Base-by-base conservation (phyloP, 345 rosid species). In the Raphanus raphanistrum region DNA sequence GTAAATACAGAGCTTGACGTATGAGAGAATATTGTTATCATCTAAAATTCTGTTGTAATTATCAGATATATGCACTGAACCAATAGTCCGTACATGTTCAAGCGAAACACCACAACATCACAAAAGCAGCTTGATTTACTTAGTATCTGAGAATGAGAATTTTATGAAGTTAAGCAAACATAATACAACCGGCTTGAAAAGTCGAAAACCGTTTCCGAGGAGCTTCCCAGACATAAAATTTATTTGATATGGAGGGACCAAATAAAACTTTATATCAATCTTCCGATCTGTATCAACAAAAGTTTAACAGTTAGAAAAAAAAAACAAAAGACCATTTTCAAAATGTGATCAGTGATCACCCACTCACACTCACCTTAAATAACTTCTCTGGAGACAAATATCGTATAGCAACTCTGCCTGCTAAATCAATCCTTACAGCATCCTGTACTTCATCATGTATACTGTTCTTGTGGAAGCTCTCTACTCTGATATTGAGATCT, bases 181-280 rank as follows among this genome's bases (percentile, higher is more conserved):
- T 6, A 63, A 63, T 28, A 21, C 21, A 32, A 94, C 99, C 99
- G 92, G 88, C 77, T 90, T 89, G 78, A 85, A 94, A 55, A 90
- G 94, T 83, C 79, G 82, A 82, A 94, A 94, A 75, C 98, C 90
- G 75, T 84, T 88, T 66, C 96, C 96, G 2, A 92, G 48, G 67
- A 92, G 92, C 85, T 94, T 97, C 83, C 98, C 89, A 25, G 97
- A 80, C 71, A 90, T 84, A 38, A 94, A 92, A 81, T 94, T 94
- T 62, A 94, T 85, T 28, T 92, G 92, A 67, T 86, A 81, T 45
- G 98, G 91, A 72, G 98, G 98, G 17, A 92, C 87, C 68, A 92
- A 85, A 54, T 90, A 97, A 78, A 94, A 66, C 91, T 90, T 92
- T 75, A 90, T 61, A 85, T 94, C 97, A 83, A 94, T 29, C 73